These are phyloP conservation scores for Tetratostichococcus sp. DNA, from an alignment of 139 green algal species.

Conservation along the genomic window DNA sequence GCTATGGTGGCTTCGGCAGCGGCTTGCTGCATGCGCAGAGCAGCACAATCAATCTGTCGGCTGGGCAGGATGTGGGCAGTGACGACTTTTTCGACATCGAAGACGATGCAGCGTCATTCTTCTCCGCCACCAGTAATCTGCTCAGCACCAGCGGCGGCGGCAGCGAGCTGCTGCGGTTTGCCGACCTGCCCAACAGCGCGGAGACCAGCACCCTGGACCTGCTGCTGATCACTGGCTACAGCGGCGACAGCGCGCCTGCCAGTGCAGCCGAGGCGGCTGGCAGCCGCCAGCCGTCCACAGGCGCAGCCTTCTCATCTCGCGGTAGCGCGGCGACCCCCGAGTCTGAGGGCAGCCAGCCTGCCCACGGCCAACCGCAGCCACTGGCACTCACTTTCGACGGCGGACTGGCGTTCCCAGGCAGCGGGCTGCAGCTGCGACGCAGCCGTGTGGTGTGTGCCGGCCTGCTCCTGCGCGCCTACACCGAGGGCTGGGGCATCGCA, in stretches of 20 bases:
- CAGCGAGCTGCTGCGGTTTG: not conserved
- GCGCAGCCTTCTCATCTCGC: too few relatives aligned
- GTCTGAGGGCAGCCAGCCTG: not conserved
- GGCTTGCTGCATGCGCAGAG: not conserved
- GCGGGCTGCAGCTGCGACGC: not conserved
- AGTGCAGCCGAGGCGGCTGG: too few relatives aligned
- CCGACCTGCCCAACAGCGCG: not conserved
- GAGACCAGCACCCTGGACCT: not conserved
- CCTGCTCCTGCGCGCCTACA: conserved; percentile 9
- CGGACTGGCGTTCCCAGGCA: not conserved
- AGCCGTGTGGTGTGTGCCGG: not conserved
- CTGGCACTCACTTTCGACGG: not conserved
- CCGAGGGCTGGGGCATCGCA: conserved; percentile 15
- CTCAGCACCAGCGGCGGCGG: not conserved
- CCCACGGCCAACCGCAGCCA: not conserved
- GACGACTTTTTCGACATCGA: not conserved
- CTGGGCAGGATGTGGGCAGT: not conserved
- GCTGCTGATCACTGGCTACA: not conserved
- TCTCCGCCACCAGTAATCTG: not conserved
- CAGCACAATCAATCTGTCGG: not conserved
- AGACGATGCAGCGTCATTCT: not conserved
- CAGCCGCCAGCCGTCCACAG: too few relatives aligned
- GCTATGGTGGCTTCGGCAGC: not conserved
- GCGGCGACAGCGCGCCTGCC: not conserved
- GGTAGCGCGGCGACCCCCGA: too few relatives aligned